These are phyloP conservation scores for Styphnolobium japonicum DNA, from an alignment of 306 rosid genomes.

Conservation along the genomic window DNA sequence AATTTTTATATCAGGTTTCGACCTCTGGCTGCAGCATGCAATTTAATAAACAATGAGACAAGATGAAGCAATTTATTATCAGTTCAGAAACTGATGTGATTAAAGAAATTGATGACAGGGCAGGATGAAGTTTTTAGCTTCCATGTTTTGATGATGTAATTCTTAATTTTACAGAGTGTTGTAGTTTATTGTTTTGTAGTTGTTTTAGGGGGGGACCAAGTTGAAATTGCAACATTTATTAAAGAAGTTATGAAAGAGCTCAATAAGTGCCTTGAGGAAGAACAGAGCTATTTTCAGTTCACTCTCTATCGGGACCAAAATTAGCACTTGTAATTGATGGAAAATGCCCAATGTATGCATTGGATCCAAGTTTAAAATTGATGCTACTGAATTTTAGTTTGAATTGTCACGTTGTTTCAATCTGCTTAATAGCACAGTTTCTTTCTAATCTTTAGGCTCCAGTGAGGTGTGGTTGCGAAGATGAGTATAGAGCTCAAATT, in stretches of 20 bases:
- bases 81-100: conserved; percentile 68
- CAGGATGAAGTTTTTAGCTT: conserved; percentile 24
- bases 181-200: background rate
- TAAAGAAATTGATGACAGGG: conserved; percentile 63
- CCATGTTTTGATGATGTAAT: background rate
- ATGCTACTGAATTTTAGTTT: conserved; percentile 58
- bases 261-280: conserved; percentile 60
- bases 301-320: conserved; percentile 47
- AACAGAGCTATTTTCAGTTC: conserved; percentile 43
- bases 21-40: conserved; percentile 50
- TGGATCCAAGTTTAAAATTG: conserved; percentile 61
- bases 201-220: conserved; percentile 57
- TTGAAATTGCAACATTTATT: conserved; percentile 54
- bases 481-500: background rate
- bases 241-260: conserved; percentile 49
- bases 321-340: conserved; percentile 67
- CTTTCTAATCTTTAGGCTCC: background rate
- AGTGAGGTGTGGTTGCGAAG: background rate
- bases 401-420: conserved; percentile 53
- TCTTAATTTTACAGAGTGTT: background rate
- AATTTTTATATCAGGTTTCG: conserved; percentile 3
- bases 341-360: conserved; percentile 60
- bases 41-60: conserved; percentile 62
- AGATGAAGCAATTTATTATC: conserved; percentile 64
- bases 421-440: background rate